These are phyloP conservation scores for Sphaerobolus stellatus DNA, from an alignment of 1,284 basidiomycete species.

Conservation along the genomic window DNA sequence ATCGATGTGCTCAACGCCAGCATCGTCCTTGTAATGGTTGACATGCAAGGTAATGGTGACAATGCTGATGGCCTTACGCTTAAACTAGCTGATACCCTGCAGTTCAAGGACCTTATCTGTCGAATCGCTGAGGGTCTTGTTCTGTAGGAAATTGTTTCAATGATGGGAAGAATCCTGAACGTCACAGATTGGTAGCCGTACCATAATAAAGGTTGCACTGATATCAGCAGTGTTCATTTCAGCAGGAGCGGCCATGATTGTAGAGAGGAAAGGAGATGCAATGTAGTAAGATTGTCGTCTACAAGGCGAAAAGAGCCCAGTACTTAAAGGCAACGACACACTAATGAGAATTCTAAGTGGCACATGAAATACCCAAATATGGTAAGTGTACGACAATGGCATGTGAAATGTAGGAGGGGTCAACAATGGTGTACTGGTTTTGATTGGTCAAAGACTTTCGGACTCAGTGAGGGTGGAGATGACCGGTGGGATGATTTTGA, in stretches of 20 bases:
- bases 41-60: constrained; percentile 55
- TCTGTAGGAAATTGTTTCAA: constrained; percentile 33
- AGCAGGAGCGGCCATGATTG: constrained; percentile 51
- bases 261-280: too few species aligned
- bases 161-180: background rate
- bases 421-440: too few species aligned
- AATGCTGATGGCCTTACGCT: constrained; percentile 50
- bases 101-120: constrained; percentile 57
- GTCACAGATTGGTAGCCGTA: constrained; percentile 29
- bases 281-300: too few species aligned
- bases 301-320: too few species aligned
- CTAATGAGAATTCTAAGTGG: too few species aligned
- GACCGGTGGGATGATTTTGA: too few species aligned
- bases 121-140: constrained; percentile 54
- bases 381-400: too few species aligned
- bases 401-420: too few species aligned
- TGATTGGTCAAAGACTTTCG: too few species aligned
- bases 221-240: constrained; percentile 50
- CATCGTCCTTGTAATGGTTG: constrained; percentile 61
- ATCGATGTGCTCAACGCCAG: constrained; percentile 61
- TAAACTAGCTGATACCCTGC: constrained; percentile 64
- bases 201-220: constrained; percentile 44
- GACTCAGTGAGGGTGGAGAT: too few species aligned
- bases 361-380: too few species aligned
- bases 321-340: too few species aligned